Evolutionary conservation across 2,329 filamentous ascomycete species (phyloP).

Genomic region (Periconia sp.): DNA sequence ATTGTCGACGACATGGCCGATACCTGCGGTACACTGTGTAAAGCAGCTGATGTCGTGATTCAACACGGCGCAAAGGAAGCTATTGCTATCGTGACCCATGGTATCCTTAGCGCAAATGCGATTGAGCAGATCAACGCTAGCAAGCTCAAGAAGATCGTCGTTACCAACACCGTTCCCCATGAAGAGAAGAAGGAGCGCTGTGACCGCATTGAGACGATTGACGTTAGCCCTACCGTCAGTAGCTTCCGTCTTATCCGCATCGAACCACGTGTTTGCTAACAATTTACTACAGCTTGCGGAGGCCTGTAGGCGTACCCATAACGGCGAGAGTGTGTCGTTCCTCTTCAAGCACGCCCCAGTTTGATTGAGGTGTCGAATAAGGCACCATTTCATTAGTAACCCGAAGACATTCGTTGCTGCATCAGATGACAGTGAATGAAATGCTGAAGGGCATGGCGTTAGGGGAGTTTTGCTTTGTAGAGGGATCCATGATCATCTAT

Average conservation of each 20-base stretch:
- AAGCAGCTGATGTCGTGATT: slow-evolving; percentile 87
- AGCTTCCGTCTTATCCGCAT: background rate
- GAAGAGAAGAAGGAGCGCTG: slow-evolving; percentile 79
- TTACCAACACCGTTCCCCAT: slow-evolving; percentile 86
- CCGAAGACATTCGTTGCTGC: too few species aligned
- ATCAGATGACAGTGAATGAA: too few species aligned
- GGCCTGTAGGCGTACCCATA: slow-evolving; percentile 72
- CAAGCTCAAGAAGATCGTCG: slow-evolving; percentile 75
- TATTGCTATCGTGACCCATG: slow-evolving; percentile 93
- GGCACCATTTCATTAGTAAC: too few species aligned
- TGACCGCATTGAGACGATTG: slow-evolving; percentile 82
- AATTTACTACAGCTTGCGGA: slow-evolving; percentile 57
- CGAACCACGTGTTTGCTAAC: slow-evolving; percentile 14
- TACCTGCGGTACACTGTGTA: slow-evolving; percentile 84
- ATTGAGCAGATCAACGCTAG: slow-evolving; percentile 84
- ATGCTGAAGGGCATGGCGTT: too few species aligned
- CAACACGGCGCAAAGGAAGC: slow-evolving; percentile 84
- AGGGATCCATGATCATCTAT: too few species aligned
- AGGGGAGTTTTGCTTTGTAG: too few species aligned
- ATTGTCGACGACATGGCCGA: slow-evolving; percentile 98
- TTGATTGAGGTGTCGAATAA: slow-evolving; percentile 34
- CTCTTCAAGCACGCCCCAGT: slow-evolving; percentile 68
- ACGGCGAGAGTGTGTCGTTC: slow-evolving; percentile 69
- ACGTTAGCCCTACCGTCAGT: slow-evolving; percentile 76
- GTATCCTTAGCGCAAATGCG: slow-evolving; percentile 84